These are phyloP conservation scores for Mycena sanguinolenta DNA, from an alignment of 768 basidiomycete genomes.

Conservation along the genomic window DNA sequence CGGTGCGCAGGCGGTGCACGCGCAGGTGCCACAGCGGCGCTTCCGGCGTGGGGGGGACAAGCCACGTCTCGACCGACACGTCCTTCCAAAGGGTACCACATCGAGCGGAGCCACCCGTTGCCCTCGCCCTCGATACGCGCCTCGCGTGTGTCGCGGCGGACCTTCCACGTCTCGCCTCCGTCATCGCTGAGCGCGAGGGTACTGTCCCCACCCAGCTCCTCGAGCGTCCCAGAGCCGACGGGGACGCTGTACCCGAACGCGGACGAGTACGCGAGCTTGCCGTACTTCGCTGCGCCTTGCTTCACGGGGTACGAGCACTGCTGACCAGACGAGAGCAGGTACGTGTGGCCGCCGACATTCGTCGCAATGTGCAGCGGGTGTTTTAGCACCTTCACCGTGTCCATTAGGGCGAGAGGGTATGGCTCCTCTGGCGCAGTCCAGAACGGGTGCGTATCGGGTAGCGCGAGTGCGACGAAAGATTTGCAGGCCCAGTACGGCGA, in stretches of 20 bases:
- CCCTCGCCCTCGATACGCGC: constrained; percentile 64
- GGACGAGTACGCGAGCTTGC: constrained; percentile 83
- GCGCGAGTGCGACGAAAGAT: constrained; percentile 75
- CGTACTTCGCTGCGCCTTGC: constrained; percentile 84
- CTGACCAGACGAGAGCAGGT: constrained; percentile 82
- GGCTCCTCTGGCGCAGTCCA: constrained; percentile 78
- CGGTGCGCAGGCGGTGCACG: constrained; percentile 71
- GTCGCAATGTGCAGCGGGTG: constrained; percentile 79
- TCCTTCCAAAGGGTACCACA: constrained; percentile 85
- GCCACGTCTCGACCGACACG: constrained; percentile 81
- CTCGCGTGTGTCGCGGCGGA: constrained; percentile 72
- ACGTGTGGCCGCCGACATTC: constrained; percentile 74
- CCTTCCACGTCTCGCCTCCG: constrained; percentile 79
- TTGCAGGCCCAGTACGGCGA: constrained; percentile 89
- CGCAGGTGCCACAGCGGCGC: constrained; percentile 79
- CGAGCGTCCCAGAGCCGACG: constrained; percentile 73
- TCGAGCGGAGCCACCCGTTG: constrained; percentile 67
- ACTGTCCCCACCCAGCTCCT: constrained; percentile 79
- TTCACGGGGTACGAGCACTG: constrained; percentile 85
- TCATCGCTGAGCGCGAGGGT: constrained; percentile 81
- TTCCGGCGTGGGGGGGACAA: constrained; percentile 70
- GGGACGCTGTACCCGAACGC: constrained; percentile 85
- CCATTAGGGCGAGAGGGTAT: constrained; percentile 64
- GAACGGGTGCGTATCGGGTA: constrained; percentile 78
- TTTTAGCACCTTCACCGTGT: constrained; percentile 63